Percentiles rank a stretch among this genome's conserved stretches.
These are phyloP conservation scores for Phaseolus coccineus DNA, from an alignment of 331 rosid genomes.

Conservation along the genomic window DNA sequence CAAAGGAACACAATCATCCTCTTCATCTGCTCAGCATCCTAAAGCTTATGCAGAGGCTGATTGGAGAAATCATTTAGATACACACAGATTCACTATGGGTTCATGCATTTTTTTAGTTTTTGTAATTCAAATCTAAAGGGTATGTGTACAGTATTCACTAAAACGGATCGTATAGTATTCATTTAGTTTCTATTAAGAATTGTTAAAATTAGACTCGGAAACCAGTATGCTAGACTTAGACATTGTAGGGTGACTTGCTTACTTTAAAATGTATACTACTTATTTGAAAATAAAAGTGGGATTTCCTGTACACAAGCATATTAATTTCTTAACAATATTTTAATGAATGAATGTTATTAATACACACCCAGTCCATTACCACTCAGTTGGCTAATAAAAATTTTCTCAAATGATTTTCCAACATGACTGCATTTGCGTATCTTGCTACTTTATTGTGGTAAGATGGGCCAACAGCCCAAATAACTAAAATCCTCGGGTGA, in stretches of 20 bases:
- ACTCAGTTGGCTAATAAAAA: background rate
- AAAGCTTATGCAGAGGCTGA: background rate
- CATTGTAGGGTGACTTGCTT: background rate
- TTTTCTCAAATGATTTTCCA: background rate
- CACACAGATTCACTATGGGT: background rate
- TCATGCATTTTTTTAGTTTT: background rate
- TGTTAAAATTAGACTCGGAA: background rate
- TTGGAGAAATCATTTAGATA: background rate
- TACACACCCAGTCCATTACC: background rate
- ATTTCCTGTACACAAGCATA: background rate
- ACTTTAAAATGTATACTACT: background rate
- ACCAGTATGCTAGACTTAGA: background rate
- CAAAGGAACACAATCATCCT: background rate
- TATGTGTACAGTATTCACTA: background rate
- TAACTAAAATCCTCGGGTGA: background rate
- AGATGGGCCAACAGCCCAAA: background rate
- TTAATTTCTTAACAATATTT: background rate
- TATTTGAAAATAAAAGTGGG: background rate
- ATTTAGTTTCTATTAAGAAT: background rate
- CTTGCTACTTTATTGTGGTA: background rate
- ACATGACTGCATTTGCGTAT: background rate
- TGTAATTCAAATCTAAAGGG: background rate
- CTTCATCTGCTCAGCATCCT: background rate
- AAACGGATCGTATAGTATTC: background rate
- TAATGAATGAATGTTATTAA: background rate